Conservation (phyloP, 1,139 yeast species). For the Sugiyamaella sp. region DNA sequence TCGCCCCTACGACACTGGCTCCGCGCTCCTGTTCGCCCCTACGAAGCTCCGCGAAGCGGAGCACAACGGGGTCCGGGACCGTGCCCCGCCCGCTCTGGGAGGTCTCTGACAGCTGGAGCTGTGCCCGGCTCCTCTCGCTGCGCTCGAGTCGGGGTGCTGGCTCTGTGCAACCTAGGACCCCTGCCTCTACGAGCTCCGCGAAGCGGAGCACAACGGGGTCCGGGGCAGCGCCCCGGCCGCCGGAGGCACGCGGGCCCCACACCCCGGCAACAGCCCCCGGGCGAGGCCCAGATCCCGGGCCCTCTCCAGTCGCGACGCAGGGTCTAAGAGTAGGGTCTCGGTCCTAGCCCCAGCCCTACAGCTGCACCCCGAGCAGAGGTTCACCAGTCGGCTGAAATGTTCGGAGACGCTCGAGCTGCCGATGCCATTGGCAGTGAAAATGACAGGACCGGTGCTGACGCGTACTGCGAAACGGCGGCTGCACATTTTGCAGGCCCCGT, state of each 20-base stretch:
- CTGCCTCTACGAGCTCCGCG: no score
- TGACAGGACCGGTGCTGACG: neutral
- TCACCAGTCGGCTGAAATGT: conserved; percentile 3
- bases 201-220: no score
- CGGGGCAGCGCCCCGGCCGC: conserved; percentile 3
- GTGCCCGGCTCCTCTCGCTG: neutral
- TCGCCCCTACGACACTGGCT: no score
- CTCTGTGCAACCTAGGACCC: no score
- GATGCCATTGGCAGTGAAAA: neutral
- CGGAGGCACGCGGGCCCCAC: no score
- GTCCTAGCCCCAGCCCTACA: conserved; percentile 1
- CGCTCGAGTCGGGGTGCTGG: neutral
- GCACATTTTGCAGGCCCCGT: conserved; percentile 24
- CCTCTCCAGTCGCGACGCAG: neutral
- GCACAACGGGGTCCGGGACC: neutral
- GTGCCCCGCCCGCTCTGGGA: no score
- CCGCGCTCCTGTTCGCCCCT: no score
- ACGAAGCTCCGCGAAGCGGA: no score
- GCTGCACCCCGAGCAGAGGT: neutral
- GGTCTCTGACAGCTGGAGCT: neutral
- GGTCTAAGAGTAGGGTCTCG: neutral
- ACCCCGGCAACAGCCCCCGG: no score
- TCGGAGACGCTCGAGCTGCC: neutral
- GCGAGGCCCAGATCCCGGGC: neutral
- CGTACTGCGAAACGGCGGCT: conserved; percentile 16